Conservation (phyloP, 2,329 filamentous ascomycete species). For the Tolypocladium tundrense region DNA sequence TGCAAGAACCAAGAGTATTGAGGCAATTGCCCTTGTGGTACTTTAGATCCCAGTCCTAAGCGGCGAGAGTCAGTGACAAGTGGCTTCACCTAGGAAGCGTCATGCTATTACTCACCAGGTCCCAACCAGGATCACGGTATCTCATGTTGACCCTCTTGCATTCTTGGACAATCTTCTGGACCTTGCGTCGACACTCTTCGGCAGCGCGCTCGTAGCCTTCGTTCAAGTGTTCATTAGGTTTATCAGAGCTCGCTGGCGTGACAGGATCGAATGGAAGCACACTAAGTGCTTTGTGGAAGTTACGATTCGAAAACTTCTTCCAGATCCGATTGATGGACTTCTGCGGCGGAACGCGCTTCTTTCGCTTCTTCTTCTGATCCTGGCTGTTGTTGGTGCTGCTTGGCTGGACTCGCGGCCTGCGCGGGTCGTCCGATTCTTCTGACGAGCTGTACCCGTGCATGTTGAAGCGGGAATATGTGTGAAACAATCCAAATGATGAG, state of each 20-base stretch:
- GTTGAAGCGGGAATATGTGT: background rate
- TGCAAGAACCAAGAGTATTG: conserved; percentile 39
- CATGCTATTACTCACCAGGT: conserved; percentile 34
- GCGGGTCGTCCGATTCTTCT: conserved; percentile 37
- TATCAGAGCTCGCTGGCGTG: conserved; percentile 36
- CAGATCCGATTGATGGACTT: conserved; percentile 58
- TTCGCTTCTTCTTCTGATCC: conserved; percentile 43
- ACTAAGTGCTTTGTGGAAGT: conserved; percentile 55
- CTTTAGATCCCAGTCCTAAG: conserved; percentile 58
- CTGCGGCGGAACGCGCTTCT: conserved; percentile 51
- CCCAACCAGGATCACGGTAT: conserved; percentile 58
- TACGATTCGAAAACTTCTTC: conserved; percentile 46
- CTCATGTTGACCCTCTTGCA: conserved; percentile 70
- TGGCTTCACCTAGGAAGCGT: background rate
- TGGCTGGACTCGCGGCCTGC: conserved; percentile 23
- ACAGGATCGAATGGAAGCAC: conserved; percentile 56
- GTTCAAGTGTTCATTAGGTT: conserved; percentile 48
- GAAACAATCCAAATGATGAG: background rate
- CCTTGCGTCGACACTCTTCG: conserved; percentile 54
- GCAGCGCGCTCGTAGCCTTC: conserved; percentile 53
- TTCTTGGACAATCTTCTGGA: conserved; percentile 49
- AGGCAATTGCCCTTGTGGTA: conserved; percentile 48
- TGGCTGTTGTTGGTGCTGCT: conserved; percentile 20
- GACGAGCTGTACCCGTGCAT: conserved; percentile 41
- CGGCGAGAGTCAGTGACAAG: conserved; percentile 5